phyloP scores from a whole-genome alignment of 345 rosid genomes.

The Conringia planisiliqua region DNA sequence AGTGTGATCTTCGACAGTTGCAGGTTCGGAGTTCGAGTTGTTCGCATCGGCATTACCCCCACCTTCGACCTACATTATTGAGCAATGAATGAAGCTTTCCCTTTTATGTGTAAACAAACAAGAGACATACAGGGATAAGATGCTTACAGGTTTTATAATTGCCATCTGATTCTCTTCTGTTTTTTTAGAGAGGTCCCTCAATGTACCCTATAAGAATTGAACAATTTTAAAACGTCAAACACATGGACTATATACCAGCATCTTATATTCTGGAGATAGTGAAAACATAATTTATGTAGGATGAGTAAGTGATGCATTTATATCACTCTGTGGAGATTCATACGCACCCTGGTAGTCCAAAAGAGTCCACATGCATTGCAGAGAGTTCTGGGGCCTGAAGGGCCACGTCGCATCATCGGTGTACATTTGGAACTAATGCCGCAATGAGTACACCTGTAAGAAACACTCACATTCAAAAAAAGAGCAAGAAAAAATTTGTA shows the following conservation, averaged over 20 bases:
- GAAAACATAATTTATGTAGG: background rate
- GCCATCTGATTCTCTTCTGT: conserved; percentile 25
- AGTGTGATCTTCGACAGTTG: background rate
- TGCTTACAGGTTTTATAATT: conserved; percentile 15
- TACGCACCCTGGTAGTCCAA: conserved; percentile 85
- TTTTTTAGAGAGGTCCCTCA: conserved; percentile 35
- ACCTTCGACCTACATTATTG: conserved; percentile 18
- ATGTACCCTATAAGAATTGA: conserved; percentile 27
- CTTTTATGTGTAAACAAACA: background rate
- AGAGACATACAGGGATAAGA: background rate
- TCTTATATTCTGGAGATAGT: background rate
- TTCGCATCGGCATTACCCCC: conserved; percentile 15
- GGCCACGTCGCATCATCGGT: conserved; percentile 99
- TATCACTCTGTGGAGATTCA: conserved; percentile 4
- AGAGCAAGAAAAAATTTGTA: background rate
- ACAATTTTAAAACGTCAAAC: background rate
- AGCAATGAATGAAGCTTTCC: background rate
- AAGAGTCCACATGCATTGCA: conserved; percentile 99
- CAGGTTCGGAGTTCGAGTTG: conserved; percentile 10
- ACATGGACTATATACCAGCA: background rate
- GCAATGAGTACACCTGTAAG: conserved; percentile 79
- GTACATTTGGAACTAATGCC: conserved; percentile 80
- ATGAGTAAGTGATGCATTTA: background rate
- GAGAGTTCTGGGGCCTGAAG: conserved; percentile 90
- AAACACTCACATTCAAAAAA: background rate